Conservation (phyloP, 345 rosid genomes). For the Cochlearia excelsa region DNA sequence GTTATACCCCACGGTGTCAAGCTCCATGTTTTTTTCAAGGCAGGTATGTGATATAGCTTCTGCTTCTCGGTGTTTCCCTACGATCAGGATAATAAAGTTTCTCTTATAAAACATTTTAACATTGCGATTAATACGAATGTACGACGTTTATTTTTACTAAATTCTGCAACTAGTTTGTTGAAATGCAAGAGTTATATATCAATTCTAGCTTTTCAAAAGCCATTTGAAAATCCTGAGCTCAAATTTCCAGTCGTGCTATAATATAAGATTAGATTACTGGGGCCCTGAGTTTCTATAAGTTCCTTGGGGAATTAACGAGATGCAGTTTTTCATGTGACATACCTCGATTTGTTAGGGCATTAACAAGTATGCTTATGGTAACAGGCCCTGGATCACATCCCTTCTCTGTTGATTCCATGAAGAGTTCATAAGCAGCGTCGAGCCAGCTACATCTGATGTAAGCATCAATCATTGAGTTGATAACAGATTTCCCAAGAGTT, state of each 20-base stretch:
- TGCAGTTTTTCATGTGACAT: constrained; percentile 22
- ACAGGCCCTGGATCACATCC: constrained; percentile 52
- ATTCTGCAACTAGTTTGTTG: not conserved
- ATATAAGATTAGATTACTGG: constrained; percentile 11
- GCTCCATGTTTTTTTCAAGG: constrained; percentile 44
- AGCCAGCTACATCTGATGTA: constrained; percentile 60
- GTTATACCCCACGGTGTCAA: constrained; percentile 78
- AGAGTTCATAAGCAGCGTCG: constrained; percentile 55
- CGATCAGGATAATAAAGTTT: constrained; percentile 19
- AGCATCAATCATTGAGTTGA: constrained; percentile 63
- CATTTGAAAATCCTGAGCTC: not conserved
- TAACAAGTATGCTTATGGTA: constrained; percentile 62
- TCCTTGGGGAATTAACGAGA: constrained; percentile 2
- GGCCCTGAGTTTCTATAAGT: constrained; percentile 8
- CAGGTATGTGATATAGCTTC: constrained; percentile 46
- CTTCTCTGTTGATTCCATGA: constrained; percentile 45
- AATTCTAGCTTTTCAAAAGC: not conserved
- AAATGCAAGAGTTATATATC: not conserved
- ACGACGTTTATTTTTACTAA: not conserved
- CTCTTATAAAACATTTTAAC: constrained; percentile 1
- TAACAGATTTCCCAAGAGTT: constrained; percentile 39
- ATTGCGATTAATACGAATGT: not conserved
- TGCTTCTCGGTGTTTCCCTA: constrained; percentile 75
- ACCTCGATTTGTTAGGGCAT: constrained; percentile 65
- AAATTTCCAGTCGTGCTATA: constrained; percentile 6